Percentiles rank a stretch among this genome's conserved stretches.
Conservation (phyloP, 78 protist genomes). For the Dictyostelium brefeldianum region DNA sequence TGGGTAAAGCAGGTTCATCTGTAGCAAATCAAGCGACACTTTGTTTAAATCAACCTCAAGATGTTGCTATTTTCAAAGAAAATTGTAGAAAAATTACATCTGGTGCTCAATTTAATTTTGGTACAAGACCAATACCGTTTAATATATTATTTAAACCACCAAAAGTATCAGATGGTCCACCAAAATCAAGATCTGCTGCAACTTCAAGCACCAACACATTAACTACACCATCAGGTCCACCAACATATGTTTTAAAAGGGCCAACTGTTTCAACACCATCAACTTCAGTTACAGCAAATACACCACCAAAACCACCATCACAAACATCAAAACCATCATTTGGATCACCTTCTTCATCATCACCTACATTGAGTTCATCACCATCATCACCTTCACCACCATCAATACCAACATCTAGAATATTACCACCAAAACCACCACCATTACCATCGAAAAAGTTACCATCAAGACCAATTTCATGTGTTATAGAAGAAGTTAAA, state of each 20-base stretch:
- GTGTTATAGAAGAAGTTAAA: conserved; percentile 8
- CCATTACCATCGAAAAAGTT: conserved; percentile 30
- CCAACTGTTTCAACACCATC: not conserved
- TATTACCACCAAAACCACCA: conserved; percentile 52
- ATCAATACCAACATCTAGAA: not conserved
- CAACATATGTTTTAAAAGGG: not conserved
- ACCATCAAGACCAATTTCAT: conserved; percentile 60
- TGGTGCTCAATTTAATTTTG: not conserved
- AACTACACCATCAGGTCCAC: not conserved
- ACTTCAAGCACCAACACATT: not conserved
- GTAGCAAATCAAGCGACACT: conserved; percentile 33
- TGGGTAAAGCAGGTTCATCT: conserved; percentile 51
- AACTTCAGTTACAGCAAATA: not conserved
- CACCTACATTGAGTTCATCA: conserved; percentile 18
- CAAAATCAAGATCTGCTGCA: not conserved
- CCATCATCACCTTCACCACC: conserved; percentile 16
- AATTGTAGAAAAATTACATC: not conserved
- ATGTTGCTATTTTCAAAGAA: not conserved
- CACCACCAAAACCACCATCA: not conserved
- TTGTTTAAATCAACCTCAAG: conserved; percentile 7
- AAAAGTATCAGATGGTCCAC: conserved; percentile 39
- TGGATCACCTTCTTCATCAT: conserved; percentile 9
- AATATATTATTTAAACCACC: conserved; percentile 52
- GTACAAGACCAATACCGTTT: conserved; percentile 24
- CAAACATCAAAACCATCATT: not conserved